Conservation (phyloP, 768 basidiomycete species). For the Hericium erinaceus region DNA sequence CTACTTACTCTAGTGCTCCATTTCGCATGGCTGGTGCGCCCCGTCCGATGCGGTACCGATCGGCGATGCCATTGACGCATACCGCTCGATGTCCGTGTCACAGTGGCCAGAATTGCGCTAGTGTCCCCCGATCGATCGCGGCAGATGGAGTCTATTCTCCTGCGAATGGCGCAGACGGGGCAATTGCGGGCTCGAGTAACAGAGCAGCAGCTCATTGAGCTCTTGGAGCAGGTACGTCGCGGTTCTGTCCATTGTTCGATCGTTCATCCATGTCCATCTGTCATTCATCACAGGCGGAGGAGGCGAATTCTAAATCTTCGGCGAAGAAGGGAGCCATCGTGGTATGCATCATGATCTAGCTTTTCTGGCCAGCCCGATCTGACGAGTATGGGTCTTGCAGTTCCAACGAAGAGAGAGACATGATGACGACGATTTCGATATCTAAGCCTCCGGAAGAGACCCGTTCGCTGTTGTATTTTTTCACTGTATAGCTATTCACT, state of each 20-base stretch:
- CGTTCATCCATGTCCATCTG: background rate
- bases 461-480: background rate
- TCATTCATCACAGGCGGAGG: slow-evolving; percentile 25
- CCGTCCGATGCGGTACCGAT: background rate
- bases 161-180: slow-evolving; percentile 78
- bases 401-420: slow-evolving; percentile 19
- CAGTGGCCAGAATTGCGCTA: slow-evolving; percentile 82
- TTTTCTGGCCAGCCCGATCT: background rate
- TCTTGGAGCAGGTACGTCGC: slow-evolving; percentile 72
- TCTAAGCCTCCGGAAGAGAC: slow-evolving; percentile 6
- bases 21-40: background rate
- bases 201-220: slow-evolving; percentile 74
- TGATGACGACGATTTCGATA: slow-evolving; percentile 25
- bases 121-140: slow-evolving; percentile 76
- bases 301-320: slow-evolving; percentile 30
- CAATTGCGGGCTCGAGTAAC: slow-evolving; percentile 69
- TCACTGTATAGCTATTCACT: background rate
- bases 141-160: slow-evolving; percentile 69
- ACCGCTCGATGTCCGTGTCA: background rate
- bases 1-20: background rate
- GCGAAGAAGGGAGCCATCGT: slow-evolving; percentile 33
- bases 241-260: too few relatives aligned
- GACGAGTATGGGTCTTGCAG: background rate
- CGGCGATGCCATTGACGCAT: background rate
- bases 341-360: slow-evolving; percentile 15